Base-by-base conservation (phyloP, 2,329 filamentous ascomycete genomes). In the Penicillium expansum region DNA sequence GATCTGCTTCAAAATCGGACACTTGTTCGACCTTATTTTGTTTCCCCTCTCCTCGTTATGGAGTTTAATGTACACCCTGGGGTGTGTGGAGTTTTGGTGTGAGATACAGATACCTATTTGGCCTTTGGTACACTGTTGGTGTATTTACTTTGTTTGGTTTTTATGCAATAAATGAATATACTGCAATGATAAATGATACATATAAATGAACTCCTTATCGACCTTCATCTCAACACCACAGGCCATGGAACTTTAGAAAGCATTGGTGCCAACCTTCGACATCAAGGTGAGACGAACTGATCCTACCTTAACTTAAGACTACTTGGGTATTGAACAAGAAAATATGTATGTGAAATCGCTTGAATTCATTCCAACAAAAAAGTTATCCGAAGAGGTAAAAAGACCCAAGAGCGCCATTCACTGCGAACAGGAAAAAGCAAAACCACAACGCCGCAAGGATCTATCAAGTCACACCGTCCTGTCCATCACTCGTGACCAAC, bases 81-180 rank as follows among this genome's bases (percentile, higher is more conserved):
- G 37, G 48, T 42, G 52, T 11, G 48, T 43, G 51, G 61, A 51
- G 56, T 45, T 61, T 58, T 52, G 37, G 49, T 27, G 30, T 51
- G 47, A 42, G 56, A 56, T 58, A 64, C 58, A 65, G 56, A 65
- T 66, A 66, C 62, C 64, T 63, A 60, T 63, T 61, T 58, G 56
- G 32, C 33, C 33, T 49, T 58, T 35, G 30, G 53, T 56, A 44
- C 53, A 56, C 38, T 30, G 37, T 44, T 44, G 18, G 38, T 55
- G 55, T 55, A 49, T 43, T 55, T 49, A 44, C 50, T 39, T 13
- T 57, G 37, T 62, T 52, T 56, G 50, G 42, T 47, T 39, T 27
- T 56, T 39, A 37, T 54, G 55, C 44, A 48, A 54, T 27, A 33
- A 52, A 54, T 54, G 42, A 53, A 49, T 45, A 55, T 38, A 55